Evolutionary conservation across 768 basidiomycete species (phyloP).

Genomic region (Mycena sanguinolenta): DNA sequence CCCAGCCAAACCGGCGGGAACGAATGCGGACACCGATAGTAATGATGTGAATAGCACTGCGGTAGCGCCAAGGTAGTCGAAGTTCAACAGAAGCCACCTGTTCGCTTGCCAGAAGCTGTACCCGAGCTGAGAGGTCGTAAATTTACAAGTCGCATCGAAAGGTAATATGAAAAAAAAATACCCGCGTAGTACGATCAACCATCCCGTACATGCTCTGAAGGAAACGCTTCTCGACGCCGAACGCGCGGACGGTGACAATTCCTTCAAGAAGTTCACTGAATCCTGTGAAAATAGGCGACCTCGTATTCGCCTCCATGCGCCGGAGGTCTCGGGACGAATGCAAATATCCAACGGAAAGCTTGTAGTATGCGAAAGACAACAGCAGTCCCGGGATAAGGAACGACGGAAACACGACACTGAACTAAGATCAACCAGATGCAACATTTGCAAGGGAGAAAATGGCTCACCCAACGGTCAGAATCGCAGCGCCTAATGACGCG

Average conservation of each 20-base stretch:
- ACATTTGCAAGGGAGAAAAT: neutral
- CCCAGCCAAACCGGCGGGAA: slow-evolving; percentile 54
- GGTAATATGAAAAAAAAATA: neutral
- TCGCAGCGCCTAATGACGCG: slow-evolving; percentile 80
- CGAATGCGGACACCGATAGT: slow-evolving; percentile 56
- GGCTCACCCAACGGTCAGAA: slow-evolving; percentile 42
- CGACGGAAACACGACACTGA: slow-evolving; percentile 8
- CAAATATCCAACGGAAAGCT: slow-evolving; percentile 81
- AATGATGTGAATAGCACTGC: neutral
- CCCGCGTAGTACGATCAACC: slow-evolving; percentile 61
- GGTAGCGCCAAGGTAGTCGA: slow-evolving; percentile 8
- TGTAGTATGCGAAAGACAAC: neutral
- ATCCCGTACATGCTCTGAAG: slow-evolving; percentile 79
- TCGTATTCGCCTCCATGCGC: slow-evolving; percentile 90
- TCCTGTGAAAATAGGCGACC: slow-evolving; percentile 87
- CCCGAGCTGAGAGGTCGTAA: slow-evolving; percentile 56
- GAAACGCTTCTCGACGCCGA: slow-evolving; percentile 85
- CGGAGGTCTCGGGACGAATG: slow-evolving; percentile 89
- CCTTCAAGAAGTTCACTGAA: slow-evolving; percentile 87
- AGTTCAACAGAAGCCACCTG: slow-evolving; percentile 26
- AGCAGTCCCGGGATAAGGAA: neutral
- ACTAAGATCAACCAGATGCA: neutral
- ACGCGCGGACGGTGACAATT: slow-evolving; percentile 89
- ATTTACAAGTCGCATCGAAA: slow-evolving; percentile 39
- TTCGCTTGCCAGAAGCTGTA: slow-evolving; percentile 62